A percentile compares a stretch with the other conserved stretches of the same genome.
phyloP scores from a whole-genome alignment of 352 stramenopile species.

The Globisporangium apiculatum region DNA sequence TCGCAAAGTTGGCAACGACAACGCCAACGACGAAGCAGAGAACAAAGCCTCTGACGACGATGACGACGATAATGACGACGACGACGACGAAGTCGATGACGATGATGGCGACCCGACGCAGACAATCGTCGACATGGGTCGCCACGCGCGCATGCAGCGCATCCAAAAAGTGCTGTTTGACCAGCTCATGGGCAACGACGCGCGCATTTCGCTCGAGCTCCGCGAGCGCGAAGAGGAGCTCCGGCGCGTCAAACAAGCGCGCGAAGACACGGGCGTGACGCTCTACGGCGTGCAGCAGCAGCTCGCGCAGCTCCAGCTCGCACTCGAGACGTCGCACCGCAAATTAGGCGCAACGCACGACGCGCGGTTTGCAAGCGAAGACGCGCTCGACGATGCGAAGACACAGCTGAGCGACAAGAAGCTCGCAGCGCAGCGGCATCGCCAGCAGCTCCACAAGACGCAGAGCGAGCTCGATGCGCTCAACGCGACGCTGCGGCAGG shows the following conservation, averaged over 20 bases:
- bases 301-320: conserved; percentile 88
- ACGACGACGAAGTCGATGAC: conserved; percentile 47
- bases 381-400: conserved; percentile 69
- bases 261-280: conserved; percentile 88
- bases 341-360: conserved; percentile 62
- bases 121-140: conserved; percentile 78
- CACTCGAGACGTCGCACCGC: conserved; percentile 78
- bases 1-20: not conserved
- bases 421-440: conserved; percentile 45
- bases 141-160: conserved; percentile 73
- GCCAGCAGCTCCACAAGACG: conserved; percentile 70
- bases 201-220: conserved; percentile 61
- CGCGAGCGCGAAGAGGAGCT: conserved; percentile 77
- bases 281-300: conserved; percentile 95
- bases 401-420: conserved; percentile 56
- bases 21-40: not conserved
- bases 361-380: conserved; percentile 59
- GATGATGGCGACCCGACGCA: conserved; percentile 60
- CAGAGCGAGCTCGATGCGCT: conserved; percentile 86
- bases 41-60: conserved; percentile 21
- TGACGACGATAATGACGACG: conserved; percentile 30
- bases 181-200: conserved; percentile 69
- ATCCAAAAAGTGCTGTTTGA: conserved; percentile 83
- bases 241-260: conserved; percentile 47
- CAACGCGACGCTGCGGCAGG: conserved; percentile 78